Evolutionary conservation across 2,329 filamentous ascomycete genomes (phyloP).

Genomic region (Diaporthe vexans): DNA sequence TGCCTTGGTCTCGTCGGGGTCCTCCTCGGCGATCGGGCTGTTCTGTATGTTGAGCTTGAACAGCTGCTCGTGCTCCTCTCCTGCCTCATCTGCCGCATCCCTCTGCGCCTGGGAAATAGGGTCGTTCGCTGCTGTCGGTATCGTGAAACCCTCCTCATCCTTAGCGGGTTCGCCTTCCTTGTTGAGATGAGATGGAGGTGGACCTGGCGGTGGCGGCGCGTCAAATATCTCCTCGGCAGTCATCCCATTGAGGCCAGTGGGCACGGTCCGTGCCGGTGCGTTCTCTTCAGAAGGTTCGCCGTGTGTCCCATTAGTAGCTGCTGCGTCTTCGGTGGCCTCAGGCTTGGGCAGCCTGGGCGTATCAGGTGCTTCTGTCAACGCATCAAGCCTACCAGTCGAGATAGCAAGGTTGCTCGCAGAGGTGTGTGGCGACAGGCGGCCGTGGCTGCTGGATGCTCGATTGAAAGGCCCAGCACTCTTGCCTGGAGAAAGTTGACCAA

Average conservation of each 20-base stretch:
- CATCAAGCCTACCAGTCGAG: conserved; percentile 65
- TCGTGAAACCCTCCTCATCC: conserved; percentile 82
- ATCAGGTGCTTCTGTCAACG: conserved; percentile 70
- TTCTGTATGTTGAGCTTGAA: conserved; percentile 87
- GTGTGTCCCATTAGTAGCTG: conserved; percentile 40
- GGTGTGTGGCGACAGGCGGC: conserved; percentile 68
- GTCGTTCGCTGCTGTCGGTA: conserved; percentile 75
- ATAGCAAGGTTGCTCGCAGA: conserved; percentile 73
- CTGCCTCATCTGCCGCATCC: conserved; percentile 66
- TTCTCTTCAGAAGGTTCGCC: conserved; percentile 45
- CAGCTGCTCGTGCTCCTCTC: conserved; percentile 70
- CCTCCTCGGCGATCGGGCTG: conserved; percentile 82
- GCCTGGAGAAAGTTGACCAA: conserved; percentile 68
- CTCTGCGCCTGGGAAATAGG: conserved; percentile 80
- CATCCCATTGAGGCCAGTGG: conserved; percentile 63
- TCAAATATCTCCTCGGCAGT: conserved; percentile 63
- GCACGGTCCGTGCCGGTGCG: conserved; percentile 42
- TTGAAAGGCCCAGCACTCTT: conserved; percentile 70
- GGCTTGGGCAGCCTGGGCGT: conserved; percentile 49
- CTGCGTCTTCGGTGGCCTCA: conserved; percentile 24
- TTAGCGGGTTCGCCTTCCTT: conserved; percentile 61
- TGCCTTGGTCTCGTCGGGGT: conserved; percentile 79
- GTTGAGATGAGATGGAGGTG: conserved; percentile 62
- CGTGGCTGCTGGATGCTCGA: conserved; percentile 75
- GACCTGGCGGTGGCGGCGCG: conserved; percentile 65